Percentiles rank a stretch among this genome's conserved stretches.
Evolutionary conservation across 306 rosid genomes (phyloP).

Genomic region (Phaseolus lunatus): DNA sequence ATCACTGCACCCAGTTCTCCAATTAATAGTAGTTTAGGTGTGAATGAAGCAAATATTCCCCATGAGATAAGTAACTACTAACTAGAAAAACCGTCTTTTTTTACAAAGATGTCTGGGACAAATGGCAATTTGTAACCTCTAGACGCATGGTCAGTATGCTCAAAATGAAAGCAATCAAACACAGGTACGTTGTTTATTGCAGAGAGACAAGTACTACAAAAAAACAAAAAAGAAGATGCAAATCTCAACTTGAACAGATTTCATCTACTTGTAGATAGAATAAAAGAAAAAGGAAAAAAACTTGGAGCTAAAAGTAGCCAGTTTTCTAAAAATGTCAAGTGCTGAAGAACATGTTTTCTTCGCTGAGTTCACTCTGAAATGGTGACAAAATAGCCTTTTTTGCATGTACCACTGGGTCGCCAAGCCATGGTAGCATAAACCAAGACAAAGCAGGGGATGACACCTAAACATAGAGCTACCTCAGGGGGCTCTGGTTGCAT

Average conservation of each 20-base stretch:
- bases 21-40: not conserved
- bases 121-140: not conserved
- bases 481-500: slow-evolving; percentile 38
- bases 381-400: not conserved
- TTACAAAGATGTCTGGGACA: not conserved
- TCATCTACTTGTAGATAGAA: not conserved
- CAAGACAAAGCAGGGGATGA: slow-evolving; percentile 39
- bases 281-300: not conserved
- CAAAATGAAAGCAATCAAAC: not conserved
- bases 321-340: not conserved
- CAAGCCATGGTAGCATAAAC: slow-evolving; percentile 33
- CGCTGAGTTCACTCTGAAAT: slow-evolving; percentile 6
- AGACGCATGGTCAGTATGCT: not conserved
- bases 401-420: slow-evolving; percentile 1
- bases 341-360: not conserved
- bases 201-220: not conserved
- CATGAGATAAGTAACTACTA: not conserved
- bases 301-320: not conserved
- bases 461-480: slow-evolving; percentile 25
- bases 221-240: not conserved
- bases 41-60: not conserved
- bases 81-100: not conserved
- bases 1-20: not conserved
- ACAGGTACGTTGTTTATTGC: not conserved
- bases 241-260: not conserved